A percentile compares a stretch with the other conserved stretches of the same genome.
Conservation (phyloP, 2,329 filamentous ascomycete species). For the Ophiosphaerella narmari region DNA sequence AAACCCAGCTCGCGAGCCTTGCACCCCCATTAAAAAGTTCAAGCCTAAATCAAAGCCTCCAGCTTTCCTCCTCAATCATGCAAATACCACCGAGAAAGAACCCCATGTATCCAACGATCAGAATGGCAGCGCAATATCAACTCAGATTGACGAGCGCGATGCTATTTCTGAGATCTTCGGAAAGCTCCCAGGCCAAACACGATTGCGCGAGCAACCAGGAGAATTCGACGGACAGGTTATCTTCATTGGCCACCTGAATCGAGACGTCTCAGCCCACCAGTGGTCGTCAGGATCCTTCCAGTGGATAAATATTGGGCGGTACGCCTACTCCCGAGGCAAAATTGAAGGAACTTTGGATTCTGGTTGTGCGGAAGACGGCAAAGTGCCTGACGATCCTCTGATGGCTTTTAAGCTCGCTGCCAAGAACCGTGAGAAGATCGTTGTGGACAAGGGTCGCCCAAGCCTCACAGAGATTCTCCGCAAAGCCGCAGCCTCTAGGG, state of each 20-base stretch:
- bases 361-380: slow-evolving; percentile 46
- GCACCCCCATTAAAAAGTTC: no score
- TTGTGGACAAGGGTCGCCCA: slow-evolving; percentile 13
- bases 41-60: no score
- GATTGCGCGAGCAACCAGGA: slow-evolving; percentile 38
- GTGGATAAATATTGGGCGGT: slow-evolving; percentile 54
- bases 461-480: background rate
- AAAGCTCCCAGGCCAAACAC: slow-evolving; percentile 49
- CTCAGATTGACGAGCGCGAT: slow-evolving; percentile 6
- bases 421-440: slow-evolving; percentile 40
- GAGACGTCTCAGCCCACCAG: slow-evolving; percentile 54
- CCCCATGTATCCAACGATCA: slow-evolving; percentile 14
- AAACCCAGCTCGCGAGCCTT: no score
- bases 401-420: slow-evolving; percentile 51
- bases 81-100: slow-evolving; percentile 18
- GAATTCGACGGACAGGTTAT: slow-evolving; percentile 49
- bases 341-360: slow-evolving; percentile 52
- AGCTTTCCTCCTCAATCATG: background rate
- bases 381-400: slow-evolving; percentile 43
- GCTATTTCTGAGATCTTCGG: slow-evolving; percentile 49
- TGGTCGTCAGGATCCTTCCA: slow-evolving; percentile 48
- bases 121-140: slow-evolving; percentile 1
- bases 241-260: slow-evolving; percentile 54
- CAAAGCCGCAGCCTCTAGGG: background rate
- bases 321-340: slow-evolving; percentile 47